These are phyloP conservation scores for Onygenales sp. DNA, from an alignment of 2,329 filamentous ascomycete species.

Conservation along the genomic window DNA sequence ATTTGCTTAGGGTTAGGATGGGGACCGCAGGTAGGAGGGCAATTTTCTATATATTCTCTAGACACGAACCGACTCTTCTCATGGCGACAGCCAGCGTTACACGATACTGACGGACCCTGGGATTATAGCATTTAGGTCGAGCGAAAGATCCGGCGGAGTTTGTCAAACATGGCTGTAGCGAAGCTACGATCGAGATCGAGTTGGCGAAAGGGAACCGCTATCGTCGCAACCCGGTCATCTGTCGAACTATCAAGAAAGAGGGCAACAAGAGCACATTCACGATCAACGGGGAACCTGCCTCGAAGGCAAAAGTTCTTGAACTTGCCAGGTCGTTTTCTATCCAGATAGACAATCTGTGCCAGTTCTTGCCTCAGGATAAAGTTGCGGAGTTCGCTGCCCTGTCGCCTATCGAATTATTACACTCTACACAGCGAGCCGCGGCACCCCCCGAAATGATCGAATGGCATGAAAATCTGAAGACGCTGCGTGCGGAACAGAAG, in stretches of 20 bases:
- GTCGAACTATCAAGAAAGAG: slow-evolving; percentile 67
- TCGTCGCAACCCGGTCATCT: slow-evolving; percentile 60
- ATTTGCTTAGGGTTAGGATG: slow-evolving; percentile 90
- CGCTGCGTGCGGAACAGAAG: slow-evolving; percentile 60
- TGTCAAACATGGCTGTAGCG: slow-evolving; percentile 75
- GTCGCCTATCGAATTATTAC: slow-evolving; percentile 68
- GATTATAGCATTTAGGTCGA: slow-evolving; percentile 61
- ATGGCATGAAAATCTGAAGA: slow-evolving; percentile 67
- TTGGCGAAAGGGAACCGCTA: slow-evolving; percentile 53
- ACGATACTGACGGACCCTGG: slow-evolving; percentile 5
- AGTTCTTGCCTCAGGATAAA: slow-evolving; percentile 92
- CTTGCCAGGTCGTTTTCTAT: slow-evolving; percentile 69
- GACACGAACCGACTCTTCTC: background rate
- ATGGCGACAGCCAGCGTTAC: background rate
- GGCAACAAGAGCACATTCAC: slow-evolving; percentile 74
- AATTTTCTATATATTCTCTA: background rate
- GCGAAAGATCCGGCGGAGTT: slow-evolving; percentile 80
- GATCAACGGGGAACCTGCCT: slow-evolving; percentile 56
- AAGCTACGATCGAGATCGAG: slow-evolving; percentile 83
- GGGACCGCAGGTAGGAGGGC: slow-evolving; percentile 48
- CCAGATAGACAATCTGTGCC: slow-evolving; percentile 94
- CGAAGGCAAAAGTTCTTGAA: slow-evolving; percentile 54
- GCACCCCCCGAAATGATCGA: slow-evolving; percentile 70
- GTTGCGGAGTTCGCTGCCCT: slow-evolving; percentile 88
- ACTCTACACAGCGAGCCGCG: slow-evolving; percentile 80